Conservation (phyloP, 2,329 filamentous ascomycete genomes). For the Neospermospora avenae region DNA sequence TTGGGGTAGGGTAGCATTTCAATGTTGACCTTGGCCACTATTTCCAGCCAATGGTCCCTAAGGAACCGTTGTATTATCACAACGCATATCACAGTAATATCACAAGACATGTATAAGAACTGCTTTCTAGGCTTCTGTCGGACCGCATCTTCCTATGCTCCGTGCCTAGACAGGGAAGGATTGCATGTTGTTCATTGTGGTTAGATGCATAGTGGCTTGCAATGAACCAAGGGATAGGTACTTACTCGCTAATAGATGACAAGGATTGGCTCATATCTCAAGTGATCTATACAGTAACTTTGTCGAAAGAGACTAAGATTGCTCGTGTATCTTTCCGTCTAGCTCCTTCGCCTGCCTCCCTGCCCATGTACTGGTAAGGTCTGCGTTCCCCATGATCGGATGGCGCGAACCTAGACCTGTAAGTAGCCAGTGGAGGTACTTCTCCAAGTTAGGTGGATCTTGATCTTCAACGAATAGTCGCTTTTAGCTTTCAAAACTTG, state of each 20-base stretch:
- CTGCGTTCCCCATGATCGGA: not conserved
- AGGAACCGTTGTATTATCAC: not conserved
- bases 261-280: not conserved
- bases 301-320: not conserved
- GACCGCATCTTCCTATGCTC: slow-evolving; percentile 12
- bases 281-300: not conserved
- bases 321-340: not conserved
- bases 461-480: not conserved
- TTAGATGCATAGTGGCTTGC: not conserved
- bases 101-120: slow-evolving; percentile 13
- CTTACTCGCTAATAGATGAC: not conserved
- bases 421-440: not conserved
- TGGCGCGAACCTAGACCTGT: not conserved
- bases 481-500: not conserved
- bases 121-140: not conserved
- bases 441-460: not conserved
- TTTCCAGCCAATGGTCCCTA: not conserved
- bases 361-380: slow-evolving; percentile 1
- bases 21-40: not conserved
- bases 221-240: not conserved
- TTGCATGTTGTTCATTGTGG: not conserved
- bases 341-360: not conserved
- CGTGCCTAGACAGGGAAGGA: not conserved
- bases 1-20: not conserved
- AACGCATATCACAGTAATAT: not conserved